Conservation (phyloP, 73 alveolate species). For the Paramecium primaurelia region DNA sequence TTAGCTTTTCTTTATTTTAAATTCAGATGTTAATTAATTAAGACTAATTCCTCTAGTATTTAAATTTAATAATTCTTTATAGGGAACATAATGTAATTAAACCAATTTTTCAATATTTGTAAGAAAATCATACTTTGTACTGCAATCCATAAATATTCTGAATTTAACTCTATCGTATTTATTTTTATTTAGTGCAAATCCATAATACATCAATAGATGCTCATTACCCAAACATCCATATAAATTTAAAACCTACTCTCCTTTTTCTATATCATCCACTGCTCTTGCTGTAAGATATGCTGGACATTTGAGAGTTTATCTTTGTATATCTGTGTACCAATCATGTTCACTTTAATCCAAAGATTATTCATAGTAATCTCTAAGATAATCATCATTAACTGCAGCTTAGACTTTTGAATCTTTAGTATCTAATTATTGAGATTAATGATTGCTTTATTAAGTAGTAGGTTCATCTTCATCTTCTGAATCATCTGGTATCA, state of each 20-base stretch:
- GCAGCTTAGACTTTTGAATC: neutral
- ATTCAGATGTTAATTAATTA: neutral
- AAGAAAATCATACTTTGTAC: neutral
- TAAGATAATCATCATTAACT: constrained; percentile 26
- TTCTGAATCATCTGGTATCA: constrained; percentile 3
- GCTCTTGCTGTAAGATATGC: constrained; percentile 47
- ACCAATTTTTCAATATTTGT: neutral
- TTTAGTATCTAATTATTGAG: neutral
- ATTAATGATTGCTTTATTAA: neutral
- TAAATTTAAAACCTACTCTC: constrained; percentile 20
- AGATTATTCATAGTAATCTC: constrained; percentile 21
- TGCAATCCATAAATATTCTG: constrained; percentile 31
- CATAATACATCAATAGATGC: constrained; percentile 25
- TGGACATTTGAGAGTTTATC: neutral
- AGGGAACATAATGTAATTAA: neutral
- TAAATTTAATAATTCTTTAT: neutral
- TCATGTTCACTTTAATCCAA: constrained; percentile 26
- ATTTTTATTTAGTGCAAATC: constrained; percentile 22
- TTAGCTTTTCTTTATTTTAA: constrained; percentile 10
- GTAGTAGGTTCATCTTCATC: neutral
- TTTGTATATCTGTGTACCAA: constrained; percentile 6
- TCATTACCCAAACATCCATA: constrained; percentile 48
- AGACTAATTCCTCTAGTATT: neutral
- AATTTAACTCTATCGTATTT: constrained; percentile 36
- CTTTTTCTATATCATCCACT: constrained; percentile 25